Evolutionary conservation across 257 asterid genomes (phyloP).

Genomic region (Solanum dulcamara): DNA sequence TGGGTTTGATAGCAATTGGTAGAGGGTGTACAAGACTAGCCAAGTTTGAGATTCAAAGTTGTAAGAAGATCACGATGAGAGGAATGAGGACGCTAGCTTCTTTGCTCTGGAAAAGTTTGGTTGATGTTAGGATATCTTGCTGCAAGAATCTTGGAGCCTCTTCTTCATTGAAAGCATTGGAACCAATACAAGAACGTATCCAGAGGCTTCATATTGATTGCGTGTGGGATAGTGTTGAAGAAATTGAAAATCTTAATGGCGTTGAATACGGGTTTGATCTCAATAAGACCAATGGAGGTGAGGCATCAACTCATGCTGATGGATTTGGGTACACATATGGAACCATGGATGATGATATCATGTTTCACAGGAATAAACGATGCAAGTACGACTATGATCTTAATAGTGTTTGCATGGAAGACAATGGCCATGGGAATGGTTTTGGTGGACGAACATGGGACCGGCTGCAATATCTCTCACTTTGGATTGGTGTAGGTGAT

Average conservation of each 20-base stretch:
- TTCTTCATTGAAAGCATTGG: slow-evolving; percentile 53
- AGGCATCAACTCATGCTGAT: slow-evolving; percentile 4
- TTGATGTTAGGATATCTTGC: slow-evolving; percentile 62
- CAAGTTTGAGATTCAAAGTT: slow-evolving; percentile 64
- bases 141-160: slow-evolving; percentile 64
- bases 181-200: slow-evolving; percentile 64
- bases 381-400: slow-evolving; percentile 35
- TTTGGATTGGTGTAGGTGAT: slow-evolving; percentile 79
- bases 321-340: neutral
- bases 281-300: slow-evolving; percentile 28
- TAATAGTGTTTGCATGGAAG: slow-evolving; percentile 20
- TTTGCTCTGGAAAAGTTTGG: slow-evolving; percentile 43
- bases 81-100: slow-evolving; percentile 75
- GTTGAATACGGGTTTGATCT: slow-evolving; percentile 32
- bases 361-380: slow-evolving; percentile 20
- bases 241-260: slow-evolving; percentile 26
- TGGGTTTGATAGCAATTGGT: slow-evolving; percentile 83
- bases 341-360: slow-evolving; percentile 8
- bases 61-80: slow-evolving; percentile 50
- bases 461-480: slow-evolving; percentile 42
- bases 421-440: slow-evolving; percentile 16
- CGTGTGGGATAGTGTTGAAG: slow-evolving; percentile 46
- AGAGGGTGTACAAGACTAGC: slow-evolving; percentile 68
- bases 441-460: slow-evolving; percentile 44
- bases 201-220: slow-evolving; percentile 74